A percentile compares a stretch with the other conserved stretches of the same genome.
Evolutionary conservation across 139 green algal species (phyloP).

Genomic region (Picochlorum sp.): DNA sequence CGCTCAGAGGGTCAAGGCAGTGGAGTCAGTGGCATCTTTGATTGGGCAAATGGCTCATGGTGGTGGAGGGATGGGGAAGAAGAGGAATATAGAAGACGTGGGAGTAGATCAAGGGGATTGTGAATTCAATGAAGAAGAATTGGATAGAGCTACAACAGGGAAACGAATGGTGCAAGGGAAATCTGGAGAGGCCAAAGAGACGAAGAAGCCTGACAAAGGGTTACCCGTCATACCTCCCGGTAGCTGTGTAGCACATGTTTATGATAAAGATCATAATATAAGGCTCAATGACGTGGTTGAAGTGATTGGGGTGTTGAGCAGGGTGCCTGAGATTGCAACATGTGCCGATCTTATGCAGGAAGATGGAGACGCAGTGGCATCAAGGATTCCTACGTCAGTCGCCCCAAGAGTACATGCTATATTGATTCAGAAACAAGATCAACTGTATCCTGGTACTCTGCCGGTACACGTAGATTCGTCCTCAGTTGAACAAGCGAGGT

Average conservation of each 20-base stretch:
- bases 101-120: no score
- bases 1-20: neutral
- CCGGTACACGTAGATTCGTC: neutral
- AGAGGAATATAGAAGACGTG: no score
- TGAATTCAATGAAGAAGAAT: no score
- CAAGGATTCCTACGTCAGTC: constrained; percentile 41
- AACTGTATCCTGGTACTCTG: neutral
- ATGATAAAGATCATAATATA: constrained; percentile 25
- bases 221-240: constrained; percentile 26
- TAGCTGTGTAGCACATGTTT: constrained; percentile 47
- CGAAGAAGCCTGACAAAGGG: neutral
- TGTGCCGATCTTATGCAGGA: constrained; percentile 3
- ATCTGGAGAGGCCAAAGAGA: neutral
- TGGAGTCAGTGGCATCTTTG: constrained; percentile 4
- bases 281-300: constrained; percentile 54
- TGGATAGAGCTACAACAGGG: no score
- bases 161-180: no score
- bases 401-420: constrained; percentile 43
- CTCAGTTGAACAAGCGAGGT: neutral
- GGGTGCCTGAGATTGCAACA: constrained; percentile 28
- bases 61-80: no score
- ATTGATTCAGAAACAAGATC: constrained; percentile 1
- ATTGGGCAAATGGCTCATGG: no score
- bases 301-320: constrained; percentile 40
- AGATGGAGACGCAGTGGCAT: constrained; percentile 22